Evolutionary conservation across 768 basidiomycete species (phyloP).

Genomic region (Podaxis sp.): DNA sequence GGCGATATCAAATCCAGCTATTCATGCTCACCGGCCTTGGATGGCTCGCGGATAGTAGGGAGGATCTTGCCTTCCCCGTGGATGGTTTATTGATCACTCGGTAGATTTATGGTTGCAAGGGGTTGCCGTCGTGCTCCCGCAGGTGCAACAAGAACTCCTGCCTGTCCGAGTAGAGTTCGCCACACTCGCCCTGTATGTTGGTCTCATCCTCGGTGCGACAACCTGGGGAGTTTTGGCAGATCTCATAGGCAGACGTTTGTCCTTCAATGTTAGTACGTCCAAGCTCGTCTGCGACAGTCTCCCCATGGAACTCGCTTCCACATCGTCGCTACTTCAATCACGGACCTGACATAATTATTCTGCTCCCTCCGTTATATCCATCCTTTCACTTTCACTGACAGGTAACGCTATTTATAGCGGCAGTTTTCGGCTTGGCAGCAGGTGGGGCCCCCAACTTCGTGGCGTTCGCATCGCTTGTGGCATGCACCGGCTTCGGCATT

Average conservation of each 20-base stretch:
- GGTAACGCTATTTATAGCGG: constrained; percentile 66
- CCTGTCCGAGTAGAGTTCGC: constrained; percentile 45
- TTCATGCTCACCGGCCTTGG: constrained; percentile 47
- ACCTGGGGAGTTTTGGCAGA: constrained; percentile 52
- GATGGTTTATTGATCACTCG: background rate
- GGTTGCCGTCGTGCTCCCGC: constrained; percentile 43
- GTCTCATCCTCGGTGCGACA: constrained; percentile 48
- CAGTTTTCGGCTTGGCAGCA: constrained; percentile 62
- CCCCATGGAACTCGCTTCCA: background rate
- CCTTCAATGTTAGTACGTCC: constrained; percentile 36
- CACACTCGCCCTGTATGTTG: constrained; percentile 46
- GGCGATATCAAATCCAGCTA: constrained; percentile 48
- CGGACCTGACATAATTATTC: background rate
- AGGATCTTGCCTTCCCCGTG: background rate
- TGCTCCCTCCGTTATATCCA: background rate
- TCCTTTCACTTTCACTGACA: constrained; percentile 30
- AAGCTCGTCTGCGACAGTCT: background rate
- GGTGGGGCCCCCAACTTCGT: constrained; percentile 57
- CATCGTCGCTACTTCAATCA: background rate
- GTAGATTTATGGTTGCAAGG: constrained; percentile 48
- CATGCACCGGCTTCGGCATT: constrained; percentile 66
- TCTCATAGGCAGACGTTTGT: constrained; percentile 44
- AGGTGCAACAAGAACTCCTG: constrained; percentile 42
- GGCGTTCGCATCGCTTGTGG: constrained; percentile 50
- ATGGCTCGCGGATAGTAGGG: constrained; percentile 50